Base-by-base conservation (phyloP, 345 rosid genomes). In the Euphorbia tirucalli region DNA sequence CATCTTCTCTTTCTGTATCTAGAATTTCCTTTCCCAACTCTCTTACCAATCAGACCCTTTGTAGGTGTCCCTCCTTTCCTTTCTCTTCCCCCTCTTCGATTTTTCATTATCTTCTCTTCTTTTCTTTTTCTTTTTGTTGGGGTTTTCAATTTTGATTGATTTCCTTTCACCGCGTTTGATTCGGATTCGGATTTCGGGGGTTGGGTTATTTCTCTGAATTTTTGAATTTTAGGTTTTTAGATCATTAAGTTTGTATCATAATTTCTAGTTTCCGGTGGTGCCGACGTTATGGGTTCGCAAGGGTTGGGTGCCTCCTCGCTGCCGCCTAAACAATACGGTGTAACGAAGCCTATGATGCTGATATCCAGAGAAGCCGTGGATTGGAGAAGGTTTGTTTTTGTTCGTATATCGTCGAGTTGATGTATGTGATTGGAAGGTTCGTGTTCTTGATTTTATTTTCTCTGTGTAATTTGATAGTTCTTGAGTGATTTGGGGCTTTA, bases 261-360 rank as follows among this genome's bases (percentile, higher is more conserved):
- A n/a, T n/a, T n/a, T 6, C 19, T n/a, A 13, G 25, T 43, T 24
- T 21, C 46, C 30, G 19, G 27, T 58, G 70, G 21, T 9, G 28
- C 57, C 49, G 66, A 72, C 81, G 88, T 87, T 89, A 87, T 77
- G 85, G 83, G 79, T 67, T 74, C 91, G 66, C 87, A 82, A 78
- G 83, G 83, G 16, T 66, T 81, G 74, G 61, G 71, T 65, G 83
- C 72, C 30, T 69, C 85, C 22, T 31, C 82, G 21, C 70, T 68
- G 74, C 75, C 80, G 67, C 74, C 76, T 71, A 83, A 73, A 73
- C 85, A 79, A 30, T 84, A 44, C 62, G 97, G 94, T 50, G 92
- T 90, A 49, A 89, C 90, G 72, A 85, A 91, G 71, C 96, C 97
- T 25, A 88, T 93, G 79, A 88, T n/a, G 87, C 81, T 37, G 97